These are phyloP conservation scores for Echria macrotheca DNA, from an alignment of 495 filamentous ascomycete species.

Conservation along the genomic window DNA sequence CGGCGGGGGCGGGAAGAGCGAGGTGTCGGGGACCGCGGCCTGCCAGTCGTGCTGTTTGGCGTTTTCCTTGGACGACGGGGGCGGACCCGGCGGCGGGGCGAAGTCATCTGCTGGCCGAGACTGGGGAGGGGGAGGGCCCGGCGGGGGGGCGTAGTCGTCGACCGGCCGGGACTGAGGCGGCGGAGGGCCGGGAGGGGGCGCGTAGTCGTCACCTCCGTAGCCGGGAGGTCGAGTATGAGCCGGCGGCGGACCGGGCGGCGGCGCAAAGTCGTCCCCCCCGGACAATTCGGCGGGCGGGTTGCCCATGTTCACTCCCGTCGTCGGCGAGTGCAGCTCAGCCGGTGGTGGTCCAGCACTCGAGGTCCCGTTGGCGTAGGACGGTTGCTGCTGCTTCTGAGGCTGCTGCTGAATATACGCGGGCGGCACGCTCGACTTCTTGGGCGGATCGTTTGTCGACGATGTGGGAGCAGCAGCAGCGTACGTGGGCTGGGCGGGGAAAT, in stretches of 20 bases:
- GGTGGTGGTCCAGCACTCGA: too few species aligned
- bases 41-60: constrained; percentile 92
- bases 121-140: constrained; percentile 33
- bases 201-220: constrained; percentile 18
- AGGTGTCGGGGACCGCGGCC: constrained; percentile 68
- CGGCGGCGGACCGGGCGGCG: constrained; percentile 33
- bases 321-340: constrained; percentile 6
- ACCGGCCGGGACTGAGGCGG: constrained; percentile 6
- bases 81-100: constrained; percentile 39
- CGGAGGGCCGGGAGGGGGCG: constrained; percentile 13
- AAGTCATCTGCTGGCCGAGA: constrained; percentile 18
- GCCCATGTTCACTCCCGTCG: too few species aligned
- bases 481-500: constrained; percentile 22
- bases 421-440: constrained; percentile 13
- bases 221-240: constrained; percentile 17
- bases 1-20: constrained; percentile 79
- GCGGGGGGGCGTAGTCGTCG: constrained; percentile 22
- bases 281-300: constrained; percentile 2
- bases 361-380: too few species aligned
- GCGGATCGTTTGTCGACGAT: too few species aligned
- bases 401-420: too few species aligned
- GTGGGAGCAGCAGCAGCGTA: too few species aligned
- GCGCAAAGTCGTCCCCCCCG: constrained; percentile 14
- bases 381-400: constrained; percentile 1
- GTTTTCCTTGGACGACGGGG: constrained; percentile 46